Conservation (phyloP, 2,329 filamentous ascomycete genomes). For the Fusarium palustre region DNA sequence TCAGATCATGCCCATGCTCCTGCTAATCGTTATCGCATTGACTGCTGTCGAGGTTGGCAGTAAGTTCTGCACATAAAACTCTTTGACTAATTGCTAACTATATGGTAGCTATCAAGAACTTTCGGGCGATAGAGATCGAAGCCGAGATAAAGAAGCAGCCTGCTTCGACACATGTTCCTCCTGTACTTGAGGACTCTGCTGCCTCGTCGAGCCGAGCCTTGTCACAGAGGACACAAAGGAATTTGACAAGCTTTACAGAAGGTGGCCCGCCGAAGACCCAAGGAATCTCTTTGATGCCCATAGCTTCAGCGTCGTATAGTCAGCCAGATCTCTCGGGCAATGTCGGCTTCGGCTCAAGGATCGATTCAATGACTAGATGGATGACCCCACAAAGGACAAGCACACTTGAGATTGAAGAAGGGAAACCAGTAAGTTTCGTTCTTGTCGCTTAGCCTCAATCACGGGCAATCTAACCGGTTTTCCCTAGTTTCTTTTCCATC, state of each 20-base stretch:
- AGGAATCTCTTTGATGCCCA: background rate
- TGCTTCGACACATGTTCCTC: background rate
- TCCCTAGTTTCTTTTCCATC: background rate
- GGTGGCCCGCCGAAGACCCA: background rate
- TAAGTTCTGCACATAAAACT: slow-evolving; percentile 2
- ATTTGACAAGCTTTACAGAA: background rate
- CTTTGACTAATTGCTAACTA: background rate
- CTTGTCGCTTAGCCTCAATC: background rate
- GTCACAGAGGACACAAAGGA: background rate
- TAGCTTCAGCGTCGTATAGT: slow-evolving; percentile 11
- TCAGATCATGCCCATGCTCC: slow-evolving; percentile 36
- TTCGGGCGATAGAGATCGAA: slow-evolving; percentile 16
- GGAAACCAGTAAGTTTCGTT: background rate
- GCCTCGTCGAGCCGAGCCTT: background rate
- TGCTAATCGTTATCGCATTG: slow-evolving; percentile 21
- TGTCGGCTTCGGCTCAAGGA: slow-evolving; percentile 10
- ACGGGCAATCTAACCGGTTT: background rate
- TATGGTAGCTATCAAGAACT: slow-evolving; percentile 19
- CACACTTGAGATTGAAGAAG: slow-evolving; percentile 16
- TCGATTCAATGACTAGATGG: slow-evolving; percentile 17
- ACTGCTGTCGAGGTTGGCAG: slow-evolving; percentile 31
- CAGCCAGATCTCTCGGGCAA: slow-evolving; percentile 23
- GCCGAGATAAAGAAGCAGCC: slow-evolving; percentile 9
- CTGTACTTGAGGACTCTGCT: background rate
- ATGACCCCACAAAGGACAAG: slow-evolving; percentile 10